Percentiles rank a stretch among this genome's conserved stretches.
Conservation (phyloP, 2,329 filamentous ascomycete genomes). For the Ramularia endophylla region DNA sequence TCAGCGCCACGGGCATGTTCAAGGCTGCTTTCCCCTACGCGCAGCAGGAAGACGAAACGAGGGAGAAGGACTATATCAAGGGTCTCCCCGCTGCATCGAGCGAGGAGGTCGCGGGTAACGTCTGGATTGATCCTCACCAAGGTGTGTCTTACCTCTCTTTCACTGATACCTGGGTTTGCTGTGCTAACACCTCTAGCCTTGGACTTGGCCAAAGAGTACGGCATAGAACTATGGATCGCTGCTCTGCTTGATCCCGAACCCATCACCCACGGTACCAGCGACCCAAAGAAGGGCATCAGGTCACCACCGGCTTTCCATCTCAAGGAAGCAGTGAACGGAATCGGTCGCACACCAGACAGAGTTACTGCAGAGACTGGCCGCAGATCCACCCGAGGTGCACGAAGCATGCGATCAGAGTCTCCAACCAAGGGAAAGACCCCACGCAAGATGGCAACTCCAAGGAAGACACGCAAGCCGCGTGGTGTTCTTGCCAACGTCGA, state of each 20-base stretch:
- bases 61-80: slow-evolving; percentile 80
- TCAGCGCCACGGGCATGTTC: slow-evolving; percentile 88
- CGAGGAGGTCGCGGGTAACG: slow-evolving; percentile 92
- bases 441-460: slow-evolving; percentile 47
- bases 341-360: slow-evolving; percentile 22
- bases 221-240: slow-evolving; percentile 77
- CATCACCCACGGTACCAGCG: slow-evolving; percentile 61
- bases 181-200: slow-evolving; percentile 53
- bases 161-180: slow-evolving; percentile 11
- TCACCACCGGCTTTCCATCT: slow-evolving; percentile 70
- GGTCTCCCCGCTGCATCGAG: slow-evolving; percentile 70
- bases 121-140: slow-evolving; percentile 82
- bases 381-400: slow-evolving; percentile 34
- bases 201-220: slow-evolving; percentile 77
- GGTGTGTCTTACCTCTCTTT: slow-evolving; percentile 38
- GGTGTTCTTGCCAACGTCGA: slow-evolving; percentile 29
- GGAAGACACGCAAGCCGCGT: slow-evolving; percentile 45
- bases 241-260: slow-evolving; percentile 87
- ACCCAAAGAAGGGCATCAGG: slow-evolving; percentile 59
- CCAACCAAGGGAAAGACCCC: slow-evolving; percentile 46
- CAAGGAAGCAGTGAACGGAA: slow-evolving; percentile 26
- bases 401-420: slow-evolving; percentile 55
- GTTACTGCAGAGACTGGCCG: slow-evolving; percentile 10
- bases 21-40: slow-evolving; percentile 80
- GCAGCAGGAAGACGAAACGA: slow-evolving; percentile 60